These are phyloP conservation scores for Fusarium sp. DNA, from an alignment of 2,329 filamentous ascomycete species.

Conservation along the genomic window DNA sequence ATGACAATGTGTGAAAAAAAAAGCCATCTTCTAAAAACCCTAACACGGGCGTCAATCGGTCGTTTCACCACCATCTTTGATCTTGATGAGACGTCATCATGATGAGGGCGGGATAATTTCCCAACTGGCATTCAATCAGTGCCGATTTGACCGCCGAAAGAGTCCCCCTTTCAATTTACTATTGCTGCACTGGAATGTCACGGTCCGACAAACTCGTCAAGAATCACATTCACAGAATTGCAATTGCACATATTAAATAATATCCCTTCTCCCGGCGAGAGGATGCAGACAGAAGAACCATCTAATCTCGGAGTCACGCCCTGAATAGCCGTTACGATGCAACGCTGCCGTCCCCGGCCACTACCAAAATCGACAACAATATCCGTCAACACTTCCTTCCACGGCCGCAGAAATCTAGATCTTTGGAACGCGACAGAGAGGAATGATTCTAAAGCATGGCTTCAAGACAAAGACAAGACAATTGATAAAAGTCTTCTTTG, in stretches of 20 bases:
- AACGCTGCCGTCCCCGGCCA: slow-evolving; percentile 16
- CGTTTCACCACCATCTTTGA: neutral
- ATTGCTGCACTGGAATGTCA: slow-evolving; percentile 26
- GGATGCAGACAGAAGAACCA: neutral
- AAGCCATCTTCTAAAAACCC: neutral
- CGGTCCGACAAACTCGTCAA: neutral
- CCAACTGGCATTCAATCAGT: slow-evolving; percentile 21
- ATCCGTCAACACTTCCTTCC: neutral
- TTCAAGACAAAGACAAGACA: neutral
- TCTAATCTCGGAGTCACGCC: slow-evolving; percentile 35
- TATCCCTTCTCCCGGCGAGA: neutral
- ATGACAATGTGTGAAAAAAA: no score
- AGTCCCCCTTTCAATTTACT: slow-evolving; percentile 16
- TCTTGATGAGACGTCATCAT: slow-evolving; percentile 28
- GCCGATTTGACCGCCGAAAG: neutral
- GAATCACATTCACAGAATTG: neutral
- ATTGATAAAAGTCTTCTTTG: neutral
- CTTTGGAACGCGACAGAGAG: neutral
- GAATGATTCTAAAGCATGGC: neutral
- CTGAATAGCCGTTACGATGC: slow-evolving; percentile 23
- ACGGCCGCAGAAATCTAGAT: slow-evolving; percentile 3
- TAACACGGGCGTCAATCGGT: neutral
- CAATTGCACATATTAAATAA: neutral
- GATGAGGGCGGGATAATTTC: slow-evolving; percentile 27
- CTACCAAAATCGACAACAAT: neutral